Evolutionary conservation across 805 yeast genomes (phyloP).

Genomic region (Lipomyces spencermartinsiae): DNA sequence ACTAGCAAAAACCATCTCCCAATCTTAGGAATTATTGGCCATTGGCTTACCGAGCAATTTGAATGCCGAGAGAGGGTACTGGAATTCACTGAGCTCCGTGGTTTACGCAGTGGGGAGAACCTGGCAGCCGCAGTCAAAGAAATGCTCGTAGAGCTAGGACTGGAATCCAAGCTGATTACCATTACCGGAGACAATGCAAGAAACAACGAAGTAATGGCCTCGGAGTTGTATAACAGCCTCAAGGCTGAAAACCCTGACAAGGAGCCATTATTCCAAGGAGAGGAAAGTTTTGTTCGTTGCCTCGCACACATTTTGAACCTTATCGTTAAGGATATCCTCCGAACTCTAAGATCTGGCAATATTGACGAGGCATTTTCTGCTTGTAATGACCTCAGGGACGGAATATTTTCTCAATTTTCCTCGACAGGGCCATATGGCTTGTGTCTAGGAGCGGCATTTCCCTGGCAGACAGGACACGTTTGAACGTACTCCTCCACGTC

Average conservation of each 20-base stretch:
- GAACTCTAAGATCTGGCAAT: too few species aligned
- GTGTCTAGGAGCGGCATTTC: neutral
- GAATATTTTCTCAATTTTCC: too few species aligned
- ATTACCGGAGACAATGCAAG: constrained; percentile 14
- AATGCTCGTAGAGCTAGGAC: constrained; percentile 6
- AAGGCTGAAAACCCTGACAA: constrained; percentile 2
- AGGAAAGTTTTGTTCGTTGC: constrained; percentile 6
- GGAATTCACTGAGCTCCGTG: neutral
- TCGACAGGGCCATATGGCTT: constrained; percentile 5
- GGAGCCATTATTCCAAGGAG: constrained; percentile 7
- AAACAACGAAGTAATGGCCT: constrained; percentile 6
- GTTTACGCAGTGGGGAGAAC: too few species aligned
- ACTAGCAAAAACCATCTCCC: too few species aligned
- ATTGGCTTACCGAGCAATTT: too few species aligned
- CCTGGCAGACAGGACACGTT: neutral
- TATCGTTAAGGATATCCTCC: too few species aligned
- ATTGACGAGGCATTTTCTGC: too few species aligned
- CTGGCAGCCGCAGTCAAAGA: too few species aligned
- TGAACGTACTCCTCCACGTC: constrained; percentile 1
- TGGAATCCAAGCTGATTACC: constrained; percentile 2
- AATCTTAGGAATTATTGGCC: too few species aligned
- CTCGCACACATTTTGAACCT: constrained; percentile 5
- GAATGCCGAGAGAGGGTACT: neutral
- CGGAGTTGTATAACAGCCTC: constrained; percentile 6
- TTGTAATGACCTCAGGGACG: too few species aligned